Evolutionary conservation across 768 basidiomycete species (phyloP), one percentile per base, ranked within the genome.

Genomic region (Trametes maxima): DNA sequence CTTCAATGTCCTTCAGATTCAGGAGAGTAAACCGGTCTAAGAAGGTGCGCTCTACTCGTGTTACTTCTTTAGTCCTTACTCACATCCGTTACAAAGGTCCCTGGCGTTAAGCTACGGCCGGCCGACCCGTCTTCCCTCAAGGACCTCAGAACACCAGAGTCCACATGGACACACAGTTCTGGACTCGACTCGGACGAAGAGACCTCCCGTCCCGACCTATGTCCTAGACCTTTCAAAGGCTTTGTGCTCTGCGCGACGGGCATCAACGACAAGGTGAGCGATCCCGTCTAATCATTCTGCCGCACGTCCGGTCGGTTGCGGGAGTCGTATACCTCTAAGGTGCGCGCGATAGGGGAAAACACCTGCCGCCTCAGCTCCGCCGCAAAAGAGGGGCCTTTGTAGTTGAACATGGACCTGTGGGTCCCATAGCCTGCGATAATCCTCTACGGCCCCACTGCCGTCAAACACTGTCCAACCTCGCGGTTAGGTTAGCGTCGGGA

Each of bases 31-130:
- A 89, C 75, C 88, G 87, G 70, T 89, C 87, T 5, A 79, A 78
- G 75, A 90, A 88, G 77, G 88, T 83, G 35, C 22, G 59, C 28
- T 40, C 10, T 17, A 54, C 8, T 12, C 25, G 3, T 1, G 35
- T 25, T 28, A 7, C 22, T 56, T 54, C 22, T 54, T 19, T 8
- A 6, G 43, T 10, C 5, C 42, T 13, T 17, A 11, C 17, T 14
- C 17, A 39, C 19, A 54, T 22, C 43, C 21, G 5, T 22, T 25
- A 11, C 52, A 2, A 19, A 92, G 90, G 90, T 93, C 16, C 90
- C 91, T 2, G 89, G 88, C 77, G 91, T 92, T 63, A 91, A 88
- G 64, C 82, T 93, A 62, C 85, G 91, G 19, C 90, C 90, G 3
- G 85, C 74, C 54, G 66, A 59, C 19, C 68, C 69, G 12, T 47